Conservation (phyloP, 2,329 filamentous ascomycete species). For the Elsinoe australis region DNA sequence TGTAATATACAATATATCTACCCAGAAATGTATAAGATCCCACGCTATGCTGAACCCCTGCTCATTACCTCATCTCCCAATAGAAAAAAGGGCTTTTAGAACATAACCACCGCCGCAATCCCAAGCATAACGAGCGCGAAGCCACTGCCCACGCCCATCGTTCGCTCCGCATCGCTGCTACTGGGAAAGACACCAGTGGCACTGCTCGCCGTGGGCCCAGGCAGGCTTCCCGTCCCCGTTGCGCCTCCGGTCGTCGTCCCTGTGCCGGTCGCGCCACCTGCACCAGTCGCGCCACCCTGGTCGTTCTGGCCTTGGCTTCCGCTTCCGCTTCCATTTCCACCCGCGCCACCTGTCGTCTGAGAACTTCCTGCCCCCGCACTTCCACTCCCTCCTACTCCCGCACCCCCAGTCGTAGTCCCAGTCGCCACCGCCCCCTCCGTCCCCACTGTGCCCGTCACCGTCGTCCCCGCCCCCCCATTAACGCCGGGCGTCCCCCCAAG, state of each 20-base stretch:
- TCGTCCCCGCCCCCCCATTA: not conserved
- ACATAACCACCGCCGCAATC: not conserved
- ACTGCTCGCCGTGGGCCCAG: conserved; percentile 4
- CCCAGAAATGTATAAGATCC: too few species aligned
- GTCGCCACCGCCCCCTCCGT: not conserved
- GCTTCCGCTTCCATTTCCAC: too few species aligned
- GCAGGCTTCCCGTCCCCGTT: not conserved
- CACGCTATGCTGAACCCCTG: too few species aligned
- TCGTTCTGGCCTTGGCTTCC: too few species aligned
- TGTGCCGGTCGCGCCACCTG: not conserved
- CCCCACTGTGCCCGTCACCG: not conserved
- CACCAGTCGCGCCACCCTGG: too few species aligned
- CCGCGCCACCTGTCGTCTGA: too few species aligned
- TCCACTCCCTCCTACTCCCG: too few species aligned
- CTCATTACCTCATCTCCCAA: too few species aligned
- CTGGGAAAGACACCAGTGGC: not conserved
- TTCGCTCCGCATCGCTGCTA: conserved; percentile 1
- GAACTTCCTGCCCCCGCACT: too few species aligned
- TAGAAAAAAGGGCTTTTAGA: too few species aligned
- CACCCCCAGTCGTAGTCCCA: not conserved
- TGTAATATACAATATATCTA: too few species aligned
- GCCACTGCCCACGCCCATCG: not conserved
- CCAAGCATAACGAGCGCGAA: conserved; percentile 4
- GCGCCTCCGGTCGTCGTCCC: not conserved
- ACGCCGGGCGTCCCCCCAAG: not conserved